phyloP scores from a whole-genome alignment of 2,329 filamentous ascomycete species.

The Aspergillus eucalypticola region DNA sequence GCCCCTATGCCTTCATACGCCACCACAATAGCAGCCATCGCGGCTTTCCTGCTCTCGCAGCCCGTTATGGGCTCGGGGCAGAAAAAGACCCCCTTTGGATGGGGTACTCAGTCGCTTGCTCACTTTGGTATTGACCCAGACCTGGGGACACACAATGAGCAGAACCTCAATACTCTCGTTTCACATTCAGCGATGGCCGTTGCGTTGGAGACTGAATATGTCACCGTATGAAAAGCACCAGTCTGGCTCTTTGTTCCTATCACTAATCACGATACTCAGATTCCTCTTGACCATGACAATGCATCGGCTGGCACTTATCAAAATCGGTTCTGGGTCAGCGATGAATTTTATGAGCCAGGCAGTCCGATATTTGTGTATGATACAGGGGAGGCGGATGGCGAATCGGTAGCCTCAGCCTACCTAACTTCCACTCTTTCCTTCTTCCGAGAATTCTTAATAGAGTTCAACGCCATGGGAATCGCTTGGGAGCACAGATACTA shows the following conservation, averaged over 20 bases:
- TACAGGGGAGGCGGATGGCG: slow-evolving; percentile 48
- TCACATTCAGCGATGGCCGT: slow-evolving; percentile 2
- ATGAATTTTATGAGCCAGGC: slow-evolving; percentile 56
- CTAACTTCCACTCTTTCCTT: slow-evolving; percentile 25
- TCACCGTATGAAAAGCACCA: not conserved
- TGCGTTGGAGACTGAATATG: not conserved
- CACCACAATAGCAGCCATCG: not conserved
- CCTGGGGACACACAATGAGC: not conserved
- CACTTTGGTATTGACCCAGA: not conserved
- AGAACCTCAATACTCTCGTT: not conserved
- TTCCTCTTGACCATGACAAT: slow-evolving; percentile 36
- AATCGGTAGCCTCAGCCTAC: slow-evolving; percentile 13
- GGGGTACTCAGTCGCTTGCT: not conserved
- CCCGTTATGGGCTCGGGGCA: not conserved
- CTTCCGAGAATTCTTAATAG: slow-evolving; percentile 33
- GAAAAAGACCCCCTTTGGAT: not conserved
- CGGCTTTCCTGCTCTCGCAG: not conserved
- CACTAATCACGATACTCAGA: slow-evolving; percentile 16
- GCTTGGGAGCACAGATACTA: slow-evolving; percentile 49
- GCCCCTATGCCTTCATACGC: not conserved
- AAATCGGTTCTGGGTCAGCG: slow-evolving; percentile 58
- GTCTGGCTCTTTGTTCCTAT: not conserved
- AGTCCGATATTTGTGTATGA: slow-evolving; percentile 55
- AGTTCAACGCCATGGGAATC: slow-evolving; percentile 42
- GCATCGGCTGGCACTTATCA: slow-evolving; percentile 51